These are phyloP conservation scores for Mycena amicta DNA, from an alignment of 768 basidiomycete genomes.

Conservation along the genomic window DNA sequence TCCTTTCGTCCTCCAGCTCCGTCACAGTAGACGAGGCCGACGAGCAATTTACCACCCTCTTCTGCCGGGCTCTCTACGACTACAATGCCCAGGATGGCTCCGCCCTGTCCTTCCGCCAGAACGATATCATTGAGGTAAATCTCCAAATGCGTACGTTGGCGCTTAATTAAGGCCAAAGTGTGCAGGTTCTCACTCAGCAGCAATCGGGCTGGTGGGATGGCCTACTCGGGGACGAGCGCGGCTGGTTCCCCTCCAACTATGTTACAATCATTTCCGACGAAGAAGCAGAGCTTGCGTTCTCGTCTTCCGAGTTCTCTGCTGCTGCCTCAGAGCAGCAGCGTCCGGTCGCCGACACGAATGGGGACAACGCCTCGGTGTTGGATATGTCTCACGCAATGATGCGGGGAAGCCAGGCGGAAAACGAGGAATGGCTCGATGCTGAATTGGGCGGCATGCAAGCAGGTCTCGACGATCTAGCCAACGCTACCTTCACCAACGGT, in stretches of 20 bases:
- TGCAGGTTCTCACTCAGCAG: conserved; percentile 70
- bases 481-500: conserved; percentile 28
- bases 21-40: conserved; percentile 40
- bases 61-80: conserved; percentile 92
- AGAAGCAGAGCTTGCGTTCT: conserved; percentile 71
- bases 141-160: not conserved
- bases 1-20: conserved; percentile 14
- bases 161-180: not conserved
- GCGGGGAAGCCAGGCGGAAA: conserved; percentile 43
- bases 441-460: conserved; percentile 40
- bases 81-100: conserved; percentile 87
- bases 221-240: conserved; percentile 82
- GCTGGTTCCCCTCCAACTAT: conserved; percentile 98
- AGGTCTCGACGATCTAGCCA: conserved; percentile 35
- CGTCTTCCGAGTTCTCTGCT: conserved; percentile 50
- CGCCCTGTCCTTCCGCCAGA: conserved; percentile 82
- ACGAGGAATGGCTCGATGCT: conserved; percentile 63
- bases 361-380: conserved; percentile 37
- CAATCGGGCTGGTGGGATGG: conserved; percentile 99
- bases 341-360: conserved; percentile 24
- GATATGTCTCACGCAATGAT: conserved; percentile 55
- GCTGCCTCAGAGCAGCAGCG: conserved; percentile 29
- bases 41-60: conserved; percentile 72
- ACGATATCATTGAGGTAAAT: conserved; percentile 85
- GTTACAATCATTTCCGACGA: conserved; percentile 78